Conservation (phyloP, 352 stramenopile species). For the Peronospora farinosa region DNA sequence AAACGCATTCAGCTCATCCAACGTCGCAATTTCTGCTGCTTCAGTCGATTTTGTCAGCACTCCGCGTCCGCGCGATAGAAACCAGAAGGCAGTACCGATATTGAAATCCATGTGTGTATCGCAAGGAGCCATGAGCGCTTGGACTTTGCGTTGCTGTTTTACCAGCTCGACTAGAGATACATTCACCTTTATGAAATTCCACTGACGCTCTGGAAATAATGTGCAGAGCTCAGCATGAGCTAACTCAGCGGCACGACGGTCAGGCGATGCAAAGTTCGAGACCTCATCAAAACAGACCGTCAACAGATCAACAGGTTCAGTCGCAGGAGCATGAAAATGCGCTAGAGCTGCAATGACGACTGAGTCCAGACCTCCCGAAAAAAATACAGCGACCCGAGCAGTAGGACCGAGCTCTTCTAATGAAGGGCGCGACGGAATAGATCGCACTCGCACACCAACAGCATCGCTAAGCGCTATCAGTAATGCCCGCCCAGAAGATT, state of each 20-base stretch:
- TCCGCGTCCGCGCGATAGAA: slow-evolving; percentile 78
- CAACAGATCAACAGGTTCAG: slow-evolving; percentile 87
- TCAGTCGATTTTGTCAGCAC: slow-evolving; percentile 11
- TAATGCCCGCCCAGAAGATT: slow-evolving; percentile 36
- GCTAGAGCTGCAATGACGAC: slow-evolving; percentile 90
- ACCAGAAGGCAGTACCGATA: slow-evolving; percentile 94
- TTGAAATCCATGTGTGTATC: slow-evolving; percentile 97
- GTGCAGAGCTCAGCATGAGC: slow-evolving; percentile 77
- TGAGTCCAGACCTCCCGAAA: slow-evolving; percentile 95
- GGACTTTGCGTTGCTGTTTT: slow-evolving; percentile 54
- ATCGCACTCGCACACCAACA: slow-evolving; percentile 74
- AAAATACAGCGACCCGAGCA: slow-evolving; percentile 85
- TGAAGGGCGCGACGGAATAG: slow-evolving; percentile 26
- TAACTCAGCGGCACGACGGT: slow-evolving; percentile 85
- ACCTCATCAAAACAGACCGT: slow-evolving; percentile 91
- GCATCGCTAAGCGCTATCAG: slow-evolving; percentile 68
- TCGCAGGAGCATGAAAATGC: slow-evolving; percentile 53
- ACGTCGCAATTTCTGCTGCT: background rate
- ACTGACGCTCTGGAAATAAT: slow-evolving; percentile 79
- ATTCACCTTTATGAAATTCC: slow-evolving; percentile 83
- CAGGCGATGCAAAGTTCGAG: slow-evolving; percentile 66
- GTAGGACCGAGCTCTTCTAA: background rate
- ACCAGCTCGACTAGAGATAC: slow-evolving; percentile 71
- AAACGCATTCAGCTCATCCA: slow-evolving; percentile 42
- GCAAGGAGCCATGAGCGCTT: slow-evolving; percentile 77